Conservation (phyloP, 805 yeast genomes). For the Pichia ethanolica region DNA sequence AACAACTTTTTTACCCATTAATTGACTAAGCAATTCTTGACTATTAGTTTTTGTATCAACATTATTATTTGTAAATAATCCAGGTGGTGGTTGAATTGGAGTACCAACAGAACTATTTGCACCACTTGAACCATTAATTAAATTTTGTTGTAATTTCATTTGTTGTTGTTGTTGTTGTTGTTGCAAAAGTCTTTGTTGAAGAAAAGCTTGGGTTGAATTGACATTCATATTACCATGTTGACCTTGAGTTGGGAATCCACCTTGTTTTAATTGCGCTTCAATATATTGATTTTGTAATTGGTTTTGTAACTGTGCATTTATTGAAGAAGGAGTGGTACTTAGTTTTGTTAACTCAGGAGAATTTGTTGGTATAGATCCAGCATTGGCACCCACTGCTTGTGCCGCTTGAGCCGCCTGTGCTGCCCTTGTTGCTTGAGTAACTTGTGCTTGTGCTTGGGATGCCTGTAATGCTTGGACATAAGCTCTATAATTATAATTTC, state of each 20-base stretch:
- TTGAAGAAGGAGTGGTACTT: background rate
- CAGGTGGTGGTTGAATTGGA: constrained; percentile 67
- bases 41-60: constrained; percentile 18
- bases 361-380: constrained; percentile 1
- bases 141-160: constrained; percentile 19
- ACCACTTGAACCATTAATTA: constrained; percentile 15
- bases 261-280: constrained; percentile 23
- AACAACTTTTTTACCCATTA: constrained; percentile 55
- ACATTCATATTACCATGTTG: constrained; percentile 12
- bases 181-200: constrained; percentile 9
- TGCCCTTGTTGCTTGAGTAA: constrained; percentile 6
- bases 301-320: constrained; percentile 1
- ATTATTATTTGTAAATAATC: constrained; percentile 34
- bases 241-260: background rate
- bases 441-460: constrained; percentile 11
- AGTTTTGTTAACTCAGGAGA: background rate
- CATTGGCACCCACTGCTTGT: background rate
- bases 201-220: constrained; percentile 2
- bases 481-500: constrained; percentile 25
- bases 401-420: constrained; percentile 7
- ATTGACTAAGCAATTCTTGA: constrained; percentile 74
- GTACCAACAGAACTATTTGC: constrained; percentile 18
- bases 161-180: constrained; percentile 20
- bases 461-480: constrained; percentile 9
- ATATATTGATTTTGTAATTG: constrained; percentile 20